phyloP scores from a whole-genome alignment of 371 early-diverging fungal species.

The Mucor saturninus region DNA sequence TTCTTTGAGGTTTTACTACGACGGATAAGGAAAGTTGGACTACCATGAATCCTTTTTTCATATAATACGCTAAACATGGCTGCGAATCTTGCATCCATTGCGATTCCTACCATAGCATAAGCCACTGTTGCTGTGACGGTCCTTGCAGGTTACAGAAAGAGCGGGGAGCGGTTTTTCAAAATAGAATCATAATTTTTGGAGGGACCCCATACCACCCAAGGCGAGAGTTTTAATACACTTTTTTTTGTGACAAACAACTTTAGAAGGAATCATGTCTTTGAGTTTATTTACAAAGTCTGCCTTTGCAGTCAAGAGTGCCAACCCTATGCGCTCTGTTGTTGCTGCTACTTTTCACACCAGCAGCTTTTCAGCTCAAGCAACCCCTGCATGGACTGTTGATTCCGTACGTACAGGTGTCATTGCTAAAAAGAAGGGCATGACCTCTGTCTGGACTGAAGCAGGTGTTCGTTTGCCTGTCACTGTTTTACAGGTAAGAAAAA shows the following conservation, averaged over 20 bases:
- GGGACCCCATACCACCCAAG: constrained; percentile 3
- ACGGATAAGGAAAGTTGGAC: no score
- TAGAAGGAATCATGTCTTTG: constrained; percentile 15
- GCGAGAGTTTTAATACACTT: background rate
- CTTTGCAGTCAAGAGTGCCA: constrained; percentile 5
- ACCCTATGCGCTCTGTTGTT: constrained; percentile 23
- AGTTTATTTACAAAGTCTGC: constrained; percentile 22
- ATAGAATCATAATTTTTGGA: constrained; percentile 3
- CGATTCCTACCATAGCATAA: background rate
- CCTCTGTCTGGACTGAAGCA: constrained; percentile 92
- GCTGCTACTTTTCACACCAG: constrained; percentile 40
- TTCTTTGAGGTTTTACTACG: no score
- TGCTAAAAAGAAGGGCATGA: constrained; percentile 94
- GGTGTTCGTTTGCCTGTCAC: constrained; percentile 93
- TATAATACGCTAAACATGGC: no score
- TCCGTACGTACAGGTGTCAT: constrained; percentile 80
- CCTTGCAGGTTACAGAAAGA: background rate
- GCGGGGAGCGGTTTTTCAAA: background rate
- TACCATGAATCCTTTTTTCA: no score
- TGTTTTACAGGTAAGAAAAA: constrained; percentile 76
- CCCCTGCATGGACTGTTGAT: constrained; percentile 40
- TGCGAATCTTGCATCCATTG: no score
- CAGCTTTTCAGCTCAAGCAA: constrained; percentile 29
- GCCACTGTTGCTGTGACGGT: background rate
- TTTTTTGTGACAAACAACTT: background rate